phyloP scores from a whole-genome alignment of 768 basidiomycete genomes.

The Imleria badia region DNA sequence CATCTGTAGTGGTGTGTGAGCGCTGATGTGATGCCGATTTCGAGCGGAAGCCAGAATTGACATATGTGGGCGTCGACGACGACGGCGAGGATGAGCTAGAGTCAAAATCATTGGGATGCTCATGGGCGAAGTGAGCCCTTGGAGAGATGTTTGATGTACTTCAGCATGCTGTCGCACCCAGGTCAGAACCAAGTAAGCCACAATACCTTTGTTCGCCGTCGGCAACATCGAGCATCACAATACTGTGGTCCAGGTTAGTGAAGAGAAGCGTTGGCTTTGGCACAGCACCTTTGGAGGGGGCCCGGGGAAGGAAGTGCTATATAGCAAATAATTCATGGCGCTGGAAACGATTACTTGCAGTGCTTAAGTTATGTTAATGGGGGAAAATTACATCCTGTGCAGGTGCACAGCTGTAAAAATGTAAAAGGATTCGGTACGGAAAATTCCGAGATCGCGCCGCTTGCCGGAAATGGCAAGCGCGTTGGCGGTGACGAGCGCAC shows the following conservation, averaged over 20 bases:
- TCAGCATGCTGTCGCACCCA: background rate
- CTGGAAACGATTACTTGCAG: no score
- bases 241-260: background rate
- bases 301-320: background rate
- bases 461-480: no score
- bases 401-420: no score
- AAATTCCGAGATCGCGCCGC: no score
- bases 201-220: constrained; percentile 30
- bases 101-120: constrained; percentile 32
- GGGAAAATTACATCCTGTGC: no score
- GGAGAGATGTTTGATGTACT: background rate
- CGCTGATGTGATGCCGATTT: no score
- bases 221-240: constrained; percentile 26
- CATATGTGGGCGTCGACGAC: constrained; percentile 16
- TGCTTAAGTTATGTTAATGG: no score
- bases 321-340: no score
- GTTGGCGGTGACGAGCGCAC: no score
- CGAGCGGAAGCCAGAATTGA: constrained; percentile 18
- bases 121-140: constrained; percentile 27
- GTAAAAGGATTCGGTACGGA: no score
- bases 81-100: constrained; percentile 29
- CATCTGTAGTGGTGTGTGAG: no score
- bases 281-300: constrained; percentile 11
- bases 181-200: background rate
- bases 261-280: no score